A percentile compares a stretch with the other conserved stretches of the same genome.
These are phyloP conservation scores for Abrus pulchellus DNA, from an alignment of 306 rosid species.

Conservation along the genomic window DNA sequence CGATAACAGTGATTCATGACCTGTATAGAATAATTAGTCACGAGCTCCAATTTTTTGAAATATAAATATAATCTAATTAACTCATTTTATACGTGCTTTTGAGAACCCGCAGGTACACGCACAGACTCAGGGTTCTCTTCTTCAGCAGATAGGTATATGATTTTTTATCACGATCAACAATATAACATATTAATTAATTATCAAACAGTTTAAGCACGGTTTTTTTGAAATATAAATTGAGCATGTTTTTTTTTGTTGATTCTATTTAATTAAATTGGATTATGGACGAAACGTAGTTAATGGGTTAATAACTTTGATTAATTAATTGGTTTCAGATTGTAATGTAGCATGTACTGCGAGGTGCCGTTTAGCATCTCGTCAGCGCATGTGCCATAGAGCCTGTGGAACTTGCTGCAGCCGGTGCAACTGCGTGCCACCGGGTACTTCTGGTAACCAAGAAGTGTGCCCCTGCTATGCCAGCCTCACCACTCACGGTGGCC, in stretches of 20 bases:
- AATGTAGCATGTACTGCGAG: constrained; percentile 59
- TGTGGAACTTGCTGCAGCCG: constrained; percentile 77
- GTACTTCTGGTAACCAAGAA: constrained; percentile 72
- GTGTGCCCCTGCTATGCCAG: constrained; percentile 73
- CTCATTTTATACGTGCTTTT: constrained; percentile 8
- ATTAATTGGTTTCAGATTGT: constrained; percentile 56
- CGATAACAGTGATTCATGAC: neutral
- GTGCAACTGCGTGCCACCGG: constrained; percentile 81
- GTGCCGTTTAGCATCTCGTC: constrained; percentile 68
- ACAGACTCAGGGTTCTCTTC: constrained; percentile 41
- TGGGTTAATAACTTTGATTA: neutral
- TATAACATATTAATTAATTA: neutral
- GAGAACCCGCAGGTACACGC: constrained; percentile 31
- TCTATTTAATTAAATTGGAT: too few species aligned
- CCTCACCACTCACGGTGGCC: constrained; percentile 74
- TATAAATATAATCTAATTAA: neutral
- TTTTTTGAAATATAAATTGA: neutral
- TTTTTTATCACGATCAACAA: too few species aligned
- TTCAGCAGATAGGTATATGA: constrained; percentile 48
- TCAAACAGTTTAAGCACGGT: constrained; percentile 1
- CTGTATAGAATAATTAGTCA: neutral
- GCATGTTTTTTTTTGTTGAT: neutral
- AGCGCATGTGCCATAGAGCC: constrained; percentile 62
- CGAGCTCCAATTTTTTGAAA: neutral
- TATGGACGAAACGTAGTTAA: neutral